These are phyloP conservation scores for Circinella minor DNA, from an alignment of 371 early-diverging fungal genomes.

Conservation along the genomic window DNA sequence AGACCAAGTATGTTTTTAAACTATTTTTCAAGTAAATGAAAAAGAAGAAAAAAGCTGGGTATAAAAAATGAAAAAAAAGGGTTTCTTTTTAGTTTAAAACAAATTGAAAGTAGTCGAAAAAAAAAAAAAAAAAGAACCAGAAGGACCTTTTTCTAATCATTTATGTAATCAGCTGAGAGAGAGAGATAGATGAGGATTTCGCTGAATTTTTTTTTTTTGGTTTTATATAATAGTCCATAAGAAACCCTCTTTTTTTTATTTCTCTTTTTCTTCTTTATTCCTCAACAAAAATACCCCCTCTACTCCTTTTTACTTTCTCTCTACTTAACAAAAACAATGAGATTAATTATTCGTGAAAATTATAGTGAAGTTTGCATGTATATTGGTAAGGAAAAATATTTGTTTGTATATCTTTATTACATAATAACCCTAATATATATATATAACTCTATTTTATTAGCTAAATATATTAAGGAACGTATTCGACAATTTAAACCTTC, in stretches of 20 bases:
- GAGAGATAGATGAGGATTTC: not conserved
- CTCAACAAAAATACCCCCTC: not conserved
- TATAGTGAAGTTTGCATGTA: conserved; percentile 66
- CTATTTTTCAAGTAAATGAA: no score
- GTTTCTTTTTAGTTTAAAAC: not conserved
- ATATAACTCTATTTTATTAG: conserved; percentile 28
- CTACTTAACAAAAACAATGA: conserved; percentile 44
- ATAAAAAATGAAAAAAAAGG: not conserved
- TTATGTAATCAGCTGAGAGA: conserved; percentile 6
- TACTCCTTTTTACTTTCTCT: conserved; percentile 2
- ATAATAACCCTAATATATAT: no score
- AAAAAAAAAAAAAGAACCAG: not conserved
- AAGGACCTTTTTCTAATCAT: not conserved
- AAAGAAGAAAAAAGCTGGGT: no score
- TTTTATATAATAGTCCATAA: conserved; percentile 1
- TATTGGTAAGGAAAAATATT: conserved; percentile 56
- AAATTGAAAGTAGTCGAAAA: not conserved
- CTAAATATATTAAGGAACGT: conserved; percentile 82
- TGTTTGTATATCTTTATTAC: no score
- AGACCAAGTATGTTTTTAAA: no score
- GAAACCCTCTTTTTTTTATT: conserved; percentile 15
- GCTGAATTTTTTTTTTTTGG: not conserved
- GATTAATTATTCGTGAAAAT: conserved; percentile 72
- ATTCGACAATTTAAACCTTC: conserved; percentile 82
- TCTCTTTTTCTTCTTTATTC: conserved; percentile 18